These are phyloP conservation scores for Auriscalpium vulgare DNA, from an alignment of 768 basidiomycete species.

Conservation along the genomic window DNA sequence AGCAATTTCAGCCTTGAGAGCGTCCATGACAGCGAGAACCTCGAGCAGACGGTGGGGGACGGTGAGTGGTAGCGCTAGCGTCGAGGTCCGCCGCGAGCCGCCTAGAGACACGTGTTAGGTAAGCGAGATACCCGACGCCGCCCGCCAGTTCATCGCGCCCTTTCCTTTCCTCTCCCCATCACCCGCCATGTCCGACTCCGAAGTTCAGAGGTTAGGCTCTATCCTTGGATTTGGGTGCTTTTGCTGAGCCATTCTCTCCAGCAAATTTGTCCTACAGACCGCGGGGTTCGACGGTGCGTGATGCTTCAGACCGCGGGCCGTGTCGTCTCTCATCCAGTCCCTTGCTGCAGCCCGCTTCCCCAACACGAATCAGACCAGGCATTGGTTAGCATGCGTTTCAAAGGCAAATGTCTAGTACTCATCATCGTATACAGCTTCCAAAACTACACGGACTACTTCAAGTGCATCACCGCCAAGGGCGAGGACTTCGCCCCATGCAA, in stretches of 20 bases:
- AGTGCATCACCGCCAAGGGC: slow-evolving; percentile 93
- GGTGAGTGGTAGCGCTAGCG: neutral
- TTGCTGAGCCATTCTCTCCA: slow-evolving; percentile 25
- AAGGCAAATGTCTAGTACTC: neutral
- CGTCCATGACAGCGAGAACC: slow-evolving; percentile 54
- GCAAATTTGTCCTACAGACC: slow-evolving; percentile 88
- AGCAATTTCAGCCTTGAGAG: slow-evolving; percentile 83
- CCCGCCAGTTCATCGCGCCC: slow-evolving; percentile 23
- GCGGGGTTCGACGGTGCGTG: slow-evolving; percentile 84
- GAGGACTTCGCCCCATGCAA: slow-evolving; percentile 98
- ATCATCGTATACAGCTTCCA: slow-evolving; percentile 54
- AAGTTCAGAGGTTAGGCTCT: slow-evolving; percentile 44
- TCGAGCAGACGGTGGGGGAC: neutral
- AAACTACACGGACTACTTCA: slow-evolving; percentile 98
- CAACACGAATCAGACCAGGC: slow-evolving; percentile 89
- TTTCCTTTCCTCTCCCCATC: slow-evolving; percentile 12
- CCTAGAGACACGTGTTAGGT: neutral
- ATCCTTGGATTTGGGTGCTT: neutral
- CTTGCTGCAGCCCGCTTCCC: slow-evolving; percentile 67
- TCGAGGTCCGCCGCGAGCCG: neutral
- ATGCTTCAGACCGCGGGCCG: slow-evolving; percentile 1
- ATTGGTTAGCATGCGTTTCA: slow-evolving; percentile 59
- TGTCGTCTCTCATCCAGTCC: slow-evolving; percentile 5
- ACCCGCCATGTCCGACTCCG: slow-evolving; percentile 51
- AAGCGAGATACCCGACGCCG: slow-evolving; percentile 1